These are phyloP conservation scores for Zelopaecilomyces penicillatus DNA, from an alignment of 2,329 filamentous ascomycete genomes.

Conservation along the genomic window DNA sequence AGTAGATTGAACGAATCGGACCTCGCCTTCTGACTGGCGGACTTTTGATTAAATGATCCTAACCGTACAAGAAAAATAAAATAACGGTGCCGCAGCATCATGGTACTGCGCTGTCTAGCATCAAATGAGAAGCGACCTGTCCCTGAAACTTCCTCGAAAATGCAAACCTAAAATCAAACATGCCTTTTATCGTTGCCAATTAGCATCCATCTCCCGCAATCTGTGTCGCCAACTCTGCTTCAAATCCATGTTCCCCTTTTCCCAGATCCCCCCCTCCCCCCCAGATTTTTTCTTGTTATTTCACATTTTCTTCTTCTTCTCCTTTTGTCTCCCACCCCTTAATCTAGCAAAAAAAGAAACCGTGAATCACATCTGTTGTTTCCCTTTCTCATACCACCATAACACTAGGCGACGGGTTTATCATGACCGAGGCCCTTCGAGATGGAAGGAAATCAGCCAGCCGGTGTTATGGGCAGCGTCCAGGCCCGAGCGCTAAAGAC, in stretches of 20 bases:
- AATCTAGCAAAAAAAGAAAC: too few relatives aligned
- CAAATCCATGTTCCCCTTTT: background rate
- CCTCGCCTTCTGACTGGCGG: too few relatives aligned
- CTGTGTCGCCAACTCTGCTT: too few relatives aligned
- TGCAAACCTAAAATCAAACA: constrained; percentile 6
- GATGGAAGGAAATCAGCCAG: background rate
- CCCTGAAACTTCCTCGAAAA: constrained; percentile 6
- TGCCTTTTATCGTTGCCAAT: constrained; percentile 8
- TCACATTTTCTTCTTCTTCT: background rate
- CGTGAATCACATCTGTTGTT: too few relatives aligned
- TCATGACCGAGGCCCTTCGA: background rate
- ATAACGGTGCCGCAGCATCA: constrained; percentile 12
- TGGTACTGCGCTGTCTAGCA: constrained; percentile 11
- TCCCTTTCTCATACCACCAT: too few relatives aligned
- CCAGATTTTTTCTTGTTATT: background rate
- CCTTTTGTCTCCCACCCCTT: background rate
- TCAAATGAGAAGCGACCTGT: constrained; percentile 10
- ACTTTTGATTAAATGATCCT: too few relatives aligned
- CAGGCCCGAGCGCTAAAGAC: too few relatives aligned
- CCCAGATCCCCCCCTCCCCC: background rate
- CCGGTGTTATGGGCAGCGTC: too few relatives aligned
- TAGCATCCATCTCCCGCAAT: constrained; percentile 3
- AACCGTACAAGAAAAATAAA: background rate
- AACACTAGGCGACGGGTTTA: background rate
- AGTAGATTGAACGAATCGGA: too few relatives aligned